These are phyloP conservation scores for Aureobasidium sp. DNA, from an alignment of 2,329 filamentous ascomycete species.

Conservation along the genomic window DNA sequence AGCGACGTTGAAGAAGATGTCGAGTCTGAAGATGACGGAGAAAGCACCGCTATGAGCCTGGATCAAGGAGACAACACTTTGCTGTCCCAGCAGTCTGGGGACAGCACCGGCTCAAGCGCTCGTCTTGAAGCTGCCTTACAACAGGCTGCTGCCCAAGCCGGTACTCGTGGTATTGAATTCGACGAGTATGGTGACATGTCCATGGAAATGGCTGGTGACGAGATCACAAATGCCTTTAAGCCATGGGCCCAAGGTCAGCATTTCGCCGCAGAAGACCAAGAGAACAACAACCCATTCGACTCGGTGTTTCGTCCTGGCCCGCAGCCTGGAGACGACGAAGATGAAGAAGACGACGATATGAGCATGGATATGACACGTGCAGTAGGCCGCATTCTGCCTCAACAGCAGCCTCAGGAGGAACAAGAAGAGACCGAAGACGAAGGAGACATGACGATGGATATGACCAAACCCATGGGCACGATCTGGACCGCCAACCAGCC, in stretches of 20 bases:
- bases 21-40: conserved; percentile 39
- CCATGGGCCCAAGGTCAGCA: conserved; percentile 57
- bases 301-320: conserved; percentile 30
- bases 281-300: conserved; percentile 43
- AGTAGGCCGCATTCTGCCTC: conserved; percentile 59
- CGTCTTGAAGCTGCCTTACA: conserved; percentile 70
- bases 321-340: conserved; percentile 27
- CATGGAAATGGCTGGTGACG: conserved; percentile 51
- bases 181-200: conserved; percentile 42
- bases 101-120: conserved; percentile 58
- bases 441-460: conserved; percentile 11
- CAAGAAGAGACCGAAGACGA: conserved; percentile 4
- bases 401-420: not conserved
- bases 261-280: conserved; percentile 33
- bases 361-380: conserved; percentile 91
- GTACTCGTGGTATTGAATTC: conserved; percentile 57
- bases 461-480: conserved; percentile 6
- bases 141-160: conserved; percentile 66
- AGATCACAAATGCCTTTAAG: conserved; percentile 64
- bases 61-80: conserved; percentile 55
- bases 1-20: conserved; percentile 47
- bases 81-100: conserved; percentile 26
- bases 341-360: conserved; percentile 51
- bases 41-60: conserved; percentile 73
- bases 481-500: conserved; percentile 5